These are phyloP conservation scores for Endoconidiophora laricicola DNA, from an alignment of 2,329 filamentous ascomycete species.

Conservation along the genomic window DNA sequence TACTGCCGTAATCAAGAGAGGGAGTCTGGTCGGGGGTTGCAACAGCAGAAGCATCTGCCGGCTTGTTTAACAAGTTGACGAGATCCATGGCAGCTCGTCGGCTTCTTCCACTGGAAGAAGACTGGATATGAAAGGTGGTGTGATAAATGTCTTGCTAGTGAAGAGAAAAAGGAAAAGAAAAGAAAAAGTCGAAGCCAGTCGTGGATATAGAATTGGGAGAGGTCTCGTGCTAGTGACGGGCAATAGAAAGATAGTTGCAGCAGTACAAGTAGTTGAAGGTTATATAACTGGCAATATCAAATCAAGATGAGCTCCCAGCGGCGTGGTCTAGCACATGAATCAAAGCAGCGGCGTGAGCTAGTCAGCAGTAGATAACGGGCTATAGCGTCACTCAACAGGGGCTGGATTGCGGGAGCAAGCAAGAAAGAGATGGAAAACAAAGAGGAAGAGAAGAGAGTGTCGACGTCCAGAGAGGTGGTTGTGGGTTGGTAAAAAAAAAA, in stretches of 20 bases:
- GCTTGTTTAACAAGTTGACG: conserved; percentile 11
- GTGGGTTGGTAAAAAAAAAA: background rate
- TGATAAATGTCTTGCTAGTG: background rate
- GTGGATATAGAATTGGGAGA: background rate
- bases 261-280: background rate
- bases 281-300: background rate
- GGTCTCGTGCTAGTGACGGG: background rate
- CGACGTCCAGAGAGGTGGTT: too few relatives aligned
- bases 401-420: background rate
- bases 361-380: too few relatives aligned
- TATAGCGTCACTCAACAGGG: background rate
- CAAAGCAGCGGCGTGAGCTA: too few relatives aligned
- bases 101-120: conserved; percentile 9
- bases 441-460: background rate
- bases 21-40: conserved; percentile 10
- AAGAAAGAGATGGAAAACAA: background rate
- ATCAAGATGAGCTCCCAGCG: background rate
- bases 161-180: background rate
- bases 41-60: conserved; percentile 2
- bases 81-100: conserved; percentile 8
- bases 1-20: conserved; percentile 11
- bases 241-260: background rate
- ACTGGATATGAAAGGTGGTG: background rate
- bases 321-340: conserved; percentile 1
- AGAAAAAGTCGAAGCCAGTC: conserved; percentile 11